A percentile compares a stretch with the other conserved stretches of the same genome.
phyloP scores from a whole-genome alignment of 176 grass and related monocot genomes.

The Triticum monococcum region DNA sequence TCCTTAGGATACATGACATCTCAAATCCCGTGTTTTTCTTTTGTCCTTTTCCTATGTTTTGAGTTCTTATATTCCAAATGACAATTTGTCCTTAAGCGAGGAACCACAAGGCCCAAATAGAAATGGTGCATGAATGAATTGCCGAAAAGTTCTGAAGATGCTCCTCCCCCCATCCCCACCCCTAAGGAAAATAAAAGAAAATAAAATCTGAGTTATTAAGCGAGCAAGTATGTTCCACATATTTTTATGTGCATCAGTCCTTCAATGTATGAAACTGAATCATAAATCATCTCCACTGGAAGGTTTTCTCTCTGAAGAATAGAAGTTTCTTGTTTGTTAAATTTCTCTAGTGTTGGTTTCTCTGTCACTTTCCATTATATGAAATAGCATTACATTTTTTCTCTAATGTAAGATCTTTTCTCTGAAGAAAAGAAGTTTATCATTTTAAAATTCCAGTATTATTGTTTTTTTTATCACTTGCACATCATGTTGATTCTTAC shows the following conservation, averaged over 20 bases:
- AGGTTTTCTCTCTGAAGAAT: background rate
- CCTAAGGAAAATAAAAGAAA: background rate
- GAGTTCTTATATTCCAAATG: background rate
- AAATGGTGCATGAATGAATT: slow-evolving; percentile 11
- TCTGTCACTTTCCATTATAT: background rate
- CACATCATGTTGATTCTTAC: slow-evolving; percentile 15
- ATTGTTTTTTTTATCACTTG: background rate
- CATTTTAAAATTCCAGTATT: slow-evolving; percentile 12
- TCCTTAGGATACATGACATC: background rate
- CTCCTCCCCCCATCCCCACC: background rate
- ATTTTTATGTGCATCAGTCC: background rate
- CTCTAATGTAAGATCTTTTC: background rate
- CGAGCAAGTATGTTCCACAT: background rate
- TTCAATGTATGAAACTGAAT: background rate
- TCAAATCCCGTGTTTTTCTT: background rate
- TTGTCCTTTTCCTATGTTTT: too few relatives aligned
- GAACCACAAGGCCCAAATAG: background rate
- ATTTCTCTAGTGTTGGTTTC: background rate
- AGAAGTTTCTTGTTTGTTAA: background rate
- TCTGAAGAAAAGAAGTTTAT: background rate
- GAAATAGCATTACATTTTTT: background rate
- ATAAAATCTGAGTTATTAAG: background rate
- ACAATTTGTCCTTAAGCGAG: background rate
- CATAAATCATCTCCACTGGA: background rate
- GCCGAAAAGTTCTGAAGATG: slow-evolving; percentile 16